Evolutionary conservation across 2,329 filamentous ascomycete genomes (phyloP), one percentile per base, ranked within the genome.

Genomic region (Phoma sp.): DNA sequence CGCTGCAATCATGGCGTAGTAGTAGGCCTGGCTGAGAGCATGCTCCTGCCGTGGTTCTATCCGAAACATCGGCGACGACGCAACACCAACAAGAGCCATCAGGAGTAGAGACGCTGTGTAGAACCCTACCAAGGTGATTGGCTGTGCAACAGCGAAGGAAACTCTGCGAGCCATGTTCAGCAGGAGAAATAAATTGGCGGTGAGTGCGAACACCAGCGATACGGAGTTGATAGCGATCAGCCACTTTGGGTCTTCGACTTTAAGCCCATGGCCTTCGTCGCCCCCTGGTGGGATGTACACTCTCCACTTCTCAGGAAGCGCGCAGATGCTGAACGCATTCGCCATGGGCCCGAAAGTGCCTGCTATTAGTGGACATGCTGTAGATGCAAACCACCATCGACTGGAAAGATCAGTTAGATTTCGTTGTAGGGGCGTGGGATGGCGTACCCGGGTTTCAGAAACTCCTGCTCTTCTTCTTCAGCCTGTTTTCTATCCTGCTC

Each of bases 351-450:
- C 82, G 62, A 84, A 82, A 0, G 82, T 84, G 39, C 77, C 77
- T 4, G 84, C 84, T 32, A 85, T 74, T 3, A 87, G 74, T 13
- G 85, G 85, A 62, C 81, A 82, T 29, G 80, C 82, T 8, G 84
- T 86, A 19, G 81, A 84, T 2, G 84, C 83, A 64, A 86, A 83
- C 84, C 84, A 87, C 83, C 84, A 87, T 51, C 79, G 77, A 64
- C 78, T 80, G 39, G 6, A 12, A 17, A 13, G 7, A 38, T 69
- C 43, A 65, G 56, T 36, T 25, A 40, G 21, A 22, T 21, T 15
- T 12, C 9, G 15, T 15, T 2, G 19, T 25, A 7, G 10, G 6
- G n/a, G 6, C 29, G 19, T 5, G 21, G 39, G 19, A 8, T 24
- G 25, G 32, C 64, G 32, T 60, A 78, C 76, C 76, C 78, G 41